A percentile compares a stretch with the other conserved stretches of the same genome.
These are phyloP conservation scores for Gryganskiella cystojenkinii DNA, from an alignment of 192 early-diverging fungal genomes.

Conservation along the genomic window DNA sequence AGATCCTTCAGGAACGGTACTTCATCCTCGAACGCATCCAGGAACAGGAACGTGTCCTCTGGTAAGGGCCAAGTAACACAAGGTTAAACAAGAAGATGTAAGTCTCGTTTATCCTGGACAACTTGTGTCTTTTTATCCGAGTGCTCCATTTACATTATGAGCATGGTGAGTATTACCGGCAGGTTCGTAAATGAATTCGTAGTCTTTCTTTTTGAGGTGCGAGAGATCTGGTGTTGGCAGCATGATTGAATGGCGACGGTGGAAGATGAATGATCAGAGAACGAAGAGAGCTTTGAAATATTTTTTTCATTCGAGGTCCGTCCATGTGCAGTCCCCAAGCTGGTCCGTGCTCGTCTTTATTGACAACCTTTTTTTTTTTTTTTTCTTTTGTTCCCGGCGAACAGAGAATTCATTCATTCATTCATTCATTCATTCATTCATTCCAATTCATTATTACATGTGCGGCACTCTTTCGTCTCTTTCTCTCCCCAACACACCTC, in stretches of 20 bases:
- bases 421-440: not conserved
- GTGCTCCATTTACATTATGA: not conserved
- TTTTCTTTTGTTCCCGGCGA: not conserved
- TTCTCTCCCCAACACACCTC: too few relatives aligned
- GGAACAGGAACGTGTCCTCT: conserved; percentile 95
- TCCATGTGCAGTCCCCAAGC: too few relatives aligned
- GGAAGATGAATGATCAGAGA: conserved; percentile 12
- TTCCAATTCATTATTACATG: not conserved
- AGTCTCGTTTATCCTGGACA: too few relatives aligned
- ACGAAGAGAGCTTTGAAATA: not conserved
- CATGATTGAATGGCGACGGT: conserved; percentile 39
- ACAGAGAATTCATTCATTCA: not conserved
- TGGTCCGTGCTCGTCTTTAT: too few relatives aligned
- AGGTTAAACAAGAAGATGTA: too few relatives aligned
- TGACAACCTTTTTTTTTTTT: too few relatives aligned
- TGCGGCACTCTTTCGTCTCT: not conserved
- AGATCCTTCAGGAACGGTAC: conserved; percentile 58
- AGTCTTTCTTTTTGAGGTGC: conserved; percentile 74
- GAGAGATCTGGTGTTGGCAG: conserved; percentile 83
- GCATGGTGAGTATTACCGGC: conserved; percentile 61
- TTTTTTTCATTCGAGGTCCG: too few relatives aligned
- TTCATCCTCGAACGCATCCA: conserved; percentile 93
- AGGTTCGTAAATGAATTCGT: conserved; percentile 86
- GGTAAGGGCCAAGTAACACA: too few relatives aligned
- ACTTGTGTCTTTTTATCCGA: too few relatives aligned